Evolutionary conservation across 1,284 basidiomycete genomes (phyloP).

Genomic region (Cutaneotrichosporon arboriforme): DNA sequence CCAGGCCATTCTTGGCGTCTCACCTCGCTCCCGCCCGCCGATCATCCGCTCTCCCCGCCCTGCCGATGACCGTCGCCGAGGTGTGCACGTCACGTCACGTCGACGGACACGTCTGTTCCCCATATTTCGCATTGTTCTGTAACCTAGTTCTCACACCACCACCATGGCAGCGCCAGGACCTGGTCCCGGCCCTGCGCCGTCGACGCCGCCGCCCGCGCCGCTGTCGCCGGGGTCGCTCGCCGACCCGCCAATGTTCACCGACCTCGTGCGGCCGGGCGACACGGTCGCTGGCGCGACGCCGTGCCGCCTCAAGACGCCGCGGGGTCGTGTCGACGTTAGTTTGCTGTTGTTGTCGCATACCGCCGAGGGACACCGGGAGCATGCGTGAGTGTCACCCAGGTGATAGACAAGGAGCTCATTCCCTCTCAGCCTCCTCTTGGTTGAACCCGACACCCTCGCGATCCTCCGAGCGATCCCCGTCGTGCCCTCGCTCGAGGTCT

Average conservation of each 20-base stretch:
- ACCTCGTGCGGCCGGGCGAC: slow-evolving; percentile 25
- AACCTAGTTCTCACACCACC: no score
- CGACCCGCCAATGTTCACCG: neutral
- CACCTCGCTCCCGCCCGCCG: no score
- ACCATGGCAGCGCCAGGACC: no score
- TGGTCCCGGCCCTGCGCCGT: no score
- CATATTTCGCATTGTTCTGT: no score
- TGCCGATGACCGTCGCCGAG: no score
- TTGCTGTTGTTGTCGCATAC: slow-evolving; percentile 17
- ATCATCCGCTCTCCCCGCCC: no score
- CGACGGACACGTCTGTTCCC: no score
- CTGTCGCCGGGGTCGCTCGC: no score
- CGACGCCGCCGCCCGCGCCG: no score
- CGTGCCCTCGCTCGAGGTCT: slow-evolving; percentile 21
- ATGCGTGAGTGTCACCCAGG: neutral
- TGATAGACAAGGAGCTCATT: neutral
- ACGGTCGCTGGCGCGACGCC: slow-evolving; percentile 14
- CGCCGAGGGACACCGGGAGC: neutral
- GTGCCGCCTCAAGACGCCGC: slow-evolving; percentile 22
- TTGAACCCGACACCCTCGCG: neutral
- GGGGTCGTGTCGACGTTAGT: slow-evolving; percentile 22
- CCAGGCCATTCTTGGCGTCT: no score
- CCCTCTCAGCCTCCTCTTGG: slow-evolving; percentile 29
- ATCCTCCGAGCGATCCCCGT: slow-evolving; percentile 31
- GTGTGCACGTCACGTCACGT: no score